Conservation (phyloP, 2,329 filamentous ascomycete genomes). For the Botrytis tulipae region DNA sequence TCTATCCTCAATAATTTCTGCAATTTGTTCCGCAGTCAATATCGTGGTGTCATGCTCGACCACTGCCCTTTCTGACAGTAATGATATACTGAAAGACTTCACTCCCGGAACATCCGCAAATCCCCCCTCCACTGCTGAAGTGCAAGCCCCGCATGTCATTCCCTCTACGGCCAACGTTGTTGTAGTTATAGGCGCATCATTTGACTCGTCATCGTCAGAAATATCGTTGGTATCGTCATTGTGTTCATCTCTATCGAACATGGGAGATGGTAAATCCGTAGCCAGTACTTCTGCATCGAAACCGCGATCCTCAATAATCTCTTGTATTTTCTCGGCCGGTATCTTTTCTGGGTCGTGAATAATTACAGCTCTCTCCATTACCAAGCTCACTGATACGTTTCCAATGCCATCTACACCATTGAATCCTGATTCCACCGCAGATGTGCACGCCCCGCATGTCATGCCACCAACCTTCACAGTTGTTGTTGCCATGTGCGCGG, state of each 20-base stretch:
- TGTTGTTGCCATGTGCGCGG: conserved; percentile 75
- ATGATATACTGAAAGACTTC: conserved; percentile 74
- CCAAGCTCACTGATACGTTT: conserved; percentile 85
- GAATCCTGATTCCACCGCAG: conserved; percentile 91
- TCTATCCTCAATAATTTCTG: conserved; percentile 62
- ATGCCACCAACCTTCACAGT: conserved; percentile 89
- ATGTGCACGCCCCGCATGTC: conserved; percentile 92
- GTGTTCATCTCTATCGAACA: conserved; percentile 39
- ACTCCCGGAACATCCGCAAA: conserved; percentile 74
- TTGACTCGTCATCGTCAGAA: conserved; percentile 37
- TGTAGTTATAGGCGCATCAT: conserved; percentile 47
- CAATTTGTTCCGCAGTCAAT: conserved; percentile 52
- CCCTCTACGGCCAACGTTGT: conserved; percentile 79
- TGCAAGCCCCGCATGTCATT: conserved; percentile 91
- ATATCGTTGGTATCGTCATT: conserved; percentile 39
- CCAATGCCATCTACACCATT: conserved; percentile 77
- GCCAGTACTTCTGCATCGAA: conserved; percentile 90
- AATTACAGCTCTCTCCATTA: conserved; percentile 94
- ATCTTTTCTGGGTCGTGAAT: conserved; percentile 79
- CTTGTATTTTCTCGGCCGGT: conserved; percentile 70
- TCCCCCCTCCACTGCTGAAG: conserved; percentile 77
- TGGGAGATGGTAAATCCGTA: conserved; percentile 66
- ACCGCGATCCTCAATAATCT: conserved; percentile 86
- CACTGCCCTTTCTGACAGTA: conserved; percentile 81
- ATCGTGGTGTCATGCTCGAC: conserved; percentile 70